Base-by-base conservation (phyloP, 805 yeast species). In the Starmerella riodocensis region DNA sequence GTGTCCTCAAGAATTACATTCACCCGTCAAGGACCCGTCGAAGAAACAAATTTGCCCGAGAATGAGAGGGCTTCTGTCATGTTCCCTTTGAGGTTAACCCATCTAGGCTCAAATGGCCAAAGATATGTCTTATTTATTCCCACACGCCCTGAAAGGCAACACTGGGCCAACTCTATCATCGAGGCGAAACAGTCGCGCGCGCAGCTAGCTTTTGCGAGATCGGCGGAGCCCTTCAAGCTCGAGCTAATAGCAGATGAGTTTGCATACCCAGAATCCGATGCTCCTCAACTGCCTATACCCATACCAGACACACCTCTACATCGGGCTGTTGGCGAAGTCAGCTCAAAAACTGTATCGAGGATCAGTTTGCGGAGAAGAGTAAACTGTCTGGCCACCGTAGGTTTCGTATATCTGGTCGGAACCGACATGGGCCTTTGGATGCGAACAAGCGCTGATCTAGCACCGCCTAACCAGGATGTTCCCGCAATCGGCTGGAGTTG, bases 351-450 rank as follows among this genome's bases (percentile, higher is more conserved):
- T 11, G 25, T 51, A 25, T 49, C 53, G 20, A 26, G 55, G 14
- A 54, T 61, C 1, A 40, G 58, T 4, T 48, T 60, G 37, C 41
- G 60, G 37, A 32, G 62, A 40, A 36, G 59, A 45, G 57, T 64
- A 48, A 42, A 63, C 24, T 68, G 74, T 39, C 60, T 71, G 3
- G 60, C 65, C 1, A 53, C 65, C 19, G 70, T 81, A 44, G 55
- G 51, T 1, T 20, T 33, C 24, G 25, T 32, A 7, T 40, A 37
- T 31, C 55, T 80, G 2, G 53, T 78, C 17, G 94, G 91, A 1
- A 63, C 79, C 3, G 66, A 66, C 1, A 59, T 64, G 37, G 94
- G 94, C 0, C 58, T 84, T 1, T 78, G 69, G 45, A 18, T 48
- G 57, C 80, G 46, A 25, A 29, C 27, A 11, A 17, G 30, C n/a